Base-by-base conservation (phyloP, 495 filamentous ascomycete species). In the Alectoria sarmentosa region DNA sequence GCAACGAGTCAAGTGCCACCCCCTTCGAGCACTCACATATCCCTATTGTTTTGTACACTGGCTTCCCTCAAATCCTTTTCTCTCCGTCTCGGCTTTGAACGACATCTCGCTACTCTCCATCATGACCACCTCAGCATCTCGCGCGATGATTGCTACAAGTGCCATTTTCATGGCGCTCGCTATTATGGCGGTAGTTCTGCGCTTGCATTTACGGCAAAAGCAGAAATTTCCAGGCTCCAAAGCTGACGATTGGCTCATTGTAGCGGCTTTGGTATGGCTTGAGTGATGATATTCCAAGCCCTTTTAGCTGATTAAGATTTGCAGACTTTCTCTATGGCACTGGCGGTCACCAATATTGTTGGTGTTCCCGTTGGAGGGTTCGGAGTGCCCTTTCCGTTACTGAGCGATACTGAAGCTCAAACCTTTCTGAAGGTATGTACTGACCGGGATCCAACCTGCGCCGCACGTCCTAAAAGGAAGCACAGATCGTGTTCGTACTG, bases 291-390 rank as follows among this genome's bases (percentile, higher is more conserved):
- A 6, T 8, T 34, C 56, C 14, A 4, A 42, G 17, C 11, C 3
- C 10, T 13, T 58, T 28, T 32, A 41, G 15, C 36, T 58, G 39
- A 39, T 32, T 19, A n/a, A 15, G 23, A 26, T 37, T 11, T 15
- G 5, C 4, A 68, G 66, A 5, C 57, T 3, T 65, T 65, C 15
- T 65, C 66, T 1, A 54, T 65, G 13, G 66, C 58, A 39, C 63
- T 68, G 5, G 63, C 56, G 9, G 26, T 65, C 28, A 65, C 63
- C 10, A 62, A 65, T 60, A 61, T 68, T 19, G 44, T 65, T 10
- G 66, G 66, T 23, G 66, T 68, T 30, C 58, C 58, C 46, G 39
- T 68, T 17, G 66, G 66, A 38, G 63, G 54, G 19, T 65, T 68
- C 26, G 66, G 63, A 13, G 34, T 39, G 9, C 52, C 42, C 26